Evolutionary conservation across 768 basidiomycete genomes (phyloP).

Genomic region (Mycena filopes): DNA sequence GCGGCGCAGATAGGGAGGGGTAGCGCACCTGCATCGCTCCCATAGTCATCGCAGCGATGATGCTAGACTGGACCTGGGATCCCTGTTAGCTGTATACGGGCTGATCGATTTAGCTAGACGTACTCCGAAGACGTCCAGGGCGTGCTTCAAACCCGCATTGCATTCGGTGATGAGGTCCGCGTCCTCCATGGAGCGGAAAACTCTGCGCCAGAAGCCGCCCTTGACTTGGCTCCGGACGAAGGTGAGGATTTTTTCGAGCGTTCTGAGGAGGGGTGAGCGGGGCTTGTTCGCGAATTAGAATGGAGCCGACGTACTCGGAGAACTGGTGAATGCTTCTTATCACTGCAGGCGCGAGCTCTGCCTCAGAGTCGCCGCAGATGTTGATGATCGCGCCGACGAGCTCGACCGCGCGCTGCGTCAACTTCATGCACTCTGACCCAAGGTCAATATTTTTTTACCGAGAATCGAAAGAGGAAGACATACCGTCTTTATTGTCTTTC

Average conservation of each 20-base stretch:
- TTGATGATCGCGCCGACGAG: slow-evolving; percentile 32
- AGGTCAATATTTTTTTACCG: not conserved
- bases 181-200: slow-evolving; percentile 25
- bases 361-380: slow-evolving; percentile 25
- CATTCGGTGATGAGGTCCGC: slow-evolving; percentile 23
- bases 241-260: slow-evolving; percentile 24
- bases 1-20: not conserved
- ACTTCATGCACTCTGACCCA: slow-evolving; percentile 15
- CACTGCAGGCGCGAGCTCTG: slow-evolving; percentile 25
- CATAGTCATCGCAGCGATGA: slow-evolving; percentile 30
- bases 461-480: not conserved
- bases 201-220: slow-evolving; percentile 14
- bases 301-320: slow-evolving; percentile 20
- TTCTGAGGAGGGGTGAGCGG: slow-evolving; percentile 8
- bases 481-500: slow-evolving; percentile 28
- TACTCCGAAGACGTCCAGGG: slow-evolving; percentile 29
- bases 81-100: slow-evolving; percentile 5
- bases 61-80: slow-evolving; percentile 24
- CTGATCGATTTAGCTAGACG: not conserved
- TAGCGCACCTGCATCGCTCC: slow-evolving; percentile 28
- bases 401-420: slow-evolving; percentile 29
- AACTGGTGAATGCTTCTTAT: slow-evolving; percentile 26
- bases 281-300: not conserved
- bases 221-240: slow-evolving; percentile 22
- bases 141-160: slow-evolving; percentile 26